These are phyloP conservation scores for Malassezia equina DNA, from an alignment of 1,284 basidiomycete genomes.

Conservation along the genomic window DNA sequence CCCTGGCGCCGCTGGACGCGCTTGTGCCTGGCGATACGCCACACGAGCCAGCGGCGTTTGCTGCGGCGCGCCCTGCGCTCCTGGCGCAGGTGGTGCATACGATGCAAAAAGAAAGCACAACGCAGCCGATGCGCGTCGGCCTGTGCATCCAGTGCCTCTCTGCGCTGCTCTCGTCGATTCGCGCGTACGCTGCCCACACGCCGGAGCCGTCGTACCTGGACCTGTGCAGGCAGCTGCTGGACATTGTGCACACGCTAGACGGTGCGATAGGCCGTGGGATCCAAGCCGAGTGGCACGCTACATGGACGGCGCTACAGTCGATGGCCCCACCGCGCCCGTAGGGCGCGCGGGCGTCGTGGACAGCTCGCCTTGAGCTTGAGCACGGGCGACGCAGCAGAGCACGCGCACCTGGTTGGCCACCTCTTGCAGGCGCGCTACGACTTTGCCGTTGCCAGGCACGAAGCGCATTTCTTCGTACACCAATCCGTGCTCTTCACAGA, in stretches of 20 bases:
- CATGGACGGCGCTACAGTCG: not conserved
- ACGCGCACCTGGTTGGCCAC: constrained; percentile 69
- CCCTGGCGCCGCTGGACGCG: not conserved
- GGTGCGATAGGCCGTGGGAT: constrained; percentile 1
- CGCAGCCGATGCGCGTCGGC: not conserved
- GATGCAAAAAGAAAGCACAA: not conserved
- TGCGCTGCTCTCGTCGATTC: constrained; percentile 19
- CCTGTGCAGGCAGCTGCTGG: not conserved
- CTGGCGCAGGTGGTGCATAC: not conserved
- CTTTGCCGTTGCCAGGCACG: constrained; percentile 67
- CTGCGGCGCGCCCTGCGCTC: not conserved
- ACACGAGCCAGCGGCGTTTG: not conserved
- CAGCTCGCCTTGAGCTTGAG: constrained; percentile 49
- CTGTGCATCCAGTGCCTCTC: constrained; percentile 18
- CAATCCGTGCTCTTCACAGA: constrained; percentile 52
- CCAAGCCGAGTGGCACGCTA: constrained; percentile 4
- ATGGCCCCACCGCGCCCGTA: not conserved
- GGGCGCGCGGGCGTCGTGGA: not conserved
- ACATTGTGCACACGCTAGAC: not conserved
- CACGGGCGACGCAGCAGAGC: constrained; percentile 58
- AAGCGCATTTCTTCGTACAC: constrained; percentile 85
- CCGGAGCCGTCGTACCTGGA: not conserved
- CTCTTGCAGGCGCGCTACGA: constrained; percentile 62
- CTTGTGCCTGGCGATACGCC: not conserved
- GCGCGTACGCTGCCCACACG: constrained; percentile 3